Conservation (phyloP, 1,284 basidiomycete species). For the Bondarzewia mesenterica region DNA sequence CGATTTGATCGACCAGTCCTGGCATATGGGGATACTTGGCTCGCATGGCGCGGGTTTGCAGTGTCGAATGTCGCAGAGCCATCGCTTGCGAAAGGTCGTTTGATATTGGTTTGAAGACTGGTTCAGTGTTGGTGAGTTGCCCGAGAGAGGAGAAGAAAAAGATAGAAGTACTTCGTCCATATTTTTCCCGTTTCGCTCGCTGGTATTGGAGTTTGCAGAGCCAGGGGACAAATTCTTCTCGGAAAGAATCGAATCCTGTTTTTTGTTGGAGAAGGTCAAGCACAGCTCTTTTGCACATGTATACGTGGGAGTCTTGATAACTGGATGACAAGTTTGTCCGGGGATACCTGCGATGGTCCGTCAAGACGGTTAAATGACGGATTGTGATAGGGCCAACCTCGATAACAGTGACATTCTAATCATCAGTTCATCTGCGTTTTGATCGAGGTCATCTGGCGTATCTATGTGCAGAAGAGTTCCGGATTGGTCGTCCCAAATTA, state of each 20-base stretch:
- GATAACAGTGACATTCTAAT: constrained; percentile 68
- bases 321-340: constrained; percentile 61
- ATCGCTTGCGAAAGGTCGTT: constrained; percentile 34
- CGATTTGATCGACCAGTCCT: constrained; percentile 2
- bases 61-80: constrained; percentile 54
- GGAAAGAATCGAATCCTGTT: constrained; percentile 65
- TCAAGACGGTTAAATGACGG: constrained; percentile 1
- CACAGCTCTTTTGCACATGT: constrained; percentile 72
- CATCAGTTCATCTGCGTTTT: constrained; percentile 62
- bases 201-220: constrained; percentile 80
- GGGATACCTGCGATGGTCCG: constrained; percentile 54
- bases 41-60: constrained; percentile 19
- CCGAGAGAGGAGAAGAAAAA: constrained; percentile 5
- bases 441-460: constrained; percentile 58
- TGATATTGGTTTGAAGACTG: constrained; percentile 35
- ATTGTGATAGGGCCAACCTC: constrained; percentile 30
- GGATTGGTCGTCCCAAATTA: constrained; percentile 58
- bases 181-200: constrained; percentile 47
- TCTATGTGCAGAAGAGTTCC: constrained; percentile 68
- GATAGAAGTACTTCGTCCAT: constrained; percentile 37
- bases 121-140: constrained; percentile 5
- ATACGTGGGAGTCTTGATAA: constrained; percentile 84
- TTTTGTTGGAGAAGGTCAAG: constrained; percentile 70
- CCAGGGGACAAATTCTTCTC: constrained; percentile 88
- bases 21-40: not conserved